Percentiles rank a stretch among this genome's conserved stretches.
Conservation (phyloP, 2,329 filamentous ascomycete species). For the Aspergillus sp. region DNA sequence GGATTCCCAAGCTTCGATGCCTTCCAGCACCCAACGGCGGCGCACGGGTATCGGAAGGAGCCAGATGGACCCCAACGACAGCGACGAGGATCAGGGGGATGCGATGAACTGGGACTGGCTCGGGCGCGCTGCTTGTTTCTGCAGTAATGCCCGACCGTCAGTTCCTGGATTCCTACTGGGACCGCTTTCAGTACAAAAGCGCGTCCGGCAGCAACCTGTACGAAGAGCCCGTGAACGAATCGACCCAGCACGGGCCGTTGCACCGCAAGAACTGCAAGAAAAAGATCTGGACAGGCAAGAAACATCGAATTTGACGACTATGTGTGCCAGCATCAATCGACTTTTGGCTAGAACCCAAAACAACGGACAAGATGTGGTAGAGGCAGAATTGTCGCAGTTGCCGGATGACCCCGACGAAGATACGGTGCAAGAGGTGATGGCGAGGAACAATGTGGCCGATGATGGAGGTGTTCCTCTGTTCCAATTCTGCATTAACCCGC, state of each 20-base stretch:
- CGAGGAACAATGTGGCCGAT: conserved; percentile 64
- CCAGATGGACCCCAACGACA: conserved; percentile 56
- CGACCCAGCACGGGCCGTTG: conserved; percentile 65
- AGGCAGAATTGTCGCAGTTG: conserved; percentile 43
- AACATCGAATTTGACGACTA: conserved; percentile 74
- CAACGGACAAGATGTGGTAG: conserved; percentile 51
- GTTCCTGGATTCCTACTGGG: conserved; percentile 84
- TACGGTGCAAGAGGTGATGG: conserved; percentile 57
- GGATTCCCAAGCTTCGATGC: conserved; percentile 52
- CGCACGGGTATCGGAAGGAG: conserved; percentile 37
- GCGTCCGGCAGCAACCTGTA: conserved; percentile 68
- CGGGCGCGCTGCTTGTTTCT: conserved; percentile 74
- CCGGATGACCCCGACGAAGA: conserved; percentile 39
- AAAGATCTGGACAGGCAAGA: conserved; percentile 75
- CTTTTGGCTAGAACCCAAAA: conserved; percentile 53
- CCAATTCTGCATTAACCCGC: conserved; percentile 85
- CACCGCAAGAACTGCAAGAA: conserved; percentile 74
- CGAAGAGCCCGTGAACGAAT: conserved; percentile 69
- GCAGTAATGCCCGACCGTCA: conserved; percentile 70
- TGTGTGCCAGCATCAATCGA: conserved; percentile 73
- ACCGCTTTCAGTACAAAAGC: conserved; percentile 85
- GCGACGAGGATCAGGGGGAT: conserved; percentile 71
- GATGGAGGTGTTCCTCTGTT: conserved; percentile 76
- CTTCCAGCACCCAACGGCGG: conserved; percentile 40
- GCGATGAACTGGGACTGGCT: conserved; percentile 84